Evolutionary conservation across 805 yeast genomes (phyloP).

Genomic region (Metschnikowia vanudenii): DNA sequence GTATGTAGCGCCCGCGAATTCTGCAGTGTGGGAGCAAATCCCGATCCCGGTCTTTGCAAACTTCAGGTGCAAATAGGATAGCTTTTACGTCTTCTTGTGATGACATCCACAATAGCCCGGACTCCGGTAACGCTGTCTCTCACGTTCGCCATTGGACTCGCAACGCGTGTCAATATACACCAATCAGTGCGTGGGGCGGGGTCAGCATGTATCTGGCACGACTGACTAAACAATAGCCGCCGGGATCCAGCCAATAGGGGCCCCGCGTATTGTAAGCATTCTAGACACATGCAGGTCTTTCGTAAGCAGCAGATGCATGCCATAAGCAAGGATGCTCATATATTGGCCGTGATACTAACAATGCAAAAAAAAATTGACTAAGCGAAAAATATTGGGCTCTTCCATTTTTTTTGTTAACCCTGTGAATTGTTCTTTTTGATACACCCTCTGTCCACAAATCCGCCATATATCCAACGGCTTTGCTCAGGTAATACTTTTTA

Average conservation of each 20-base stretch:
- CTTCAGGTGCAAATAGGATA: too few species aligned
- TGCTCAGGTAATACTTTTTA: too few species aligned
- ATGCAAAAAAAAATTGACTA: too few species aligned
- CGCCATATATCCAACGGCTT: too few species aligned
- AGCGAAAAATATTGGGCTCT: too few species aligned
- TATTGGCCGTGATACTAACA: neutral
- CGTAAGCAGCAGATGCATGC: neutral
- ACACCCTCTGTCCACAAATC: too few species aligned
- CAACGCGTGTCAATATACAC: constrained; percentile 2
- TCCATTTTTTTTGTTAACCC: too few species aligned
- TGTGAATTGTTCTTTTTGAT: too few species aligned
- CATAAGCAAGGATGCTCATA: neutral
- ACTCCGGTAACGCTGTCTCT: neutral
- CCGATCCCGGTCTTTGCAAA: constrained; percentile 4
- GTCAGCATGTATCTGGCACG: constrained; percentile 7
- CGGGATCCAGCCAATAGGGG: constrained; percentile 5
- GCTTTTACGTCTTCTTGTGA: neutral
- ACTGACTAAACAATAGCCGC: neutral
- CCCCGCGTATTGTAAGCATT: constrained; percentile 9
- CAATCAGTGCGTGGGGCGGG: constrained; percentile 9
- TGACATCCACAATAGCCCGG: too few species aligned
- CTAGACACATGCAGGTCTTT: constrained; percentile 2
- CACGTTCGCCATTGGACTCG: too few species aligned
- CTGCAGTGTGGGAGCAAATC: neutral
- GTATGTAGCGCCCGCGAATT: neutral